Evolutionary conservation across 2,329 filamentous ascomycete genomes (phyloP), one percentile per base, ranked within the genome.

Genomic region (Didymosphaeria variabile): DNA sequence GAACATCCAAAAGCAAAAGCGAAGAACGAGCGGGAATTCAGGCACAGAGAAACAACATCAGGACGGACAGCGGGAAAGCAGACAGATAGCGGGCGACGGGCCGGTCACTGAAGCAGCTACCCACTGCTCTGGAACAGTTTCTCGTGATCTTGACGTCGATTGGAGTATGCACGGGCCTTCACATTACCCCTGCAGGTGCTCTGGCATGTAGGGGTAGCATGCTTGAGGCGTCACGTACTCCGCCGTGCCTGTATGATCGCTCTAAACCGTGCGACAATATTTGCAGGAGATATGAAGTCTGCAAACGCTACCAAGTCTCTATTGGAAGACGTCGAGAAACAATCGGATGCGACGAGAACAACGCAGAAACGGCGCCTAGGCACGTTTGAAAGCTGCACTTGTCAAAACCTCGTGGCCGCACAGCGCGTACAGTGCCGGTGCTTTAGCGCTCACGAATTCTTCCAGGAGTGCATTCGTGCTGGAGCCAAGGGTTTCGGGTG

Each of bases 261-360:
- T 64, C 62, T 62, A 56, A 58, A 58, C 55, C 61, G 63, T 68
- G 69, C 66, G 67, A 71, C 66, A 57, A 60, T 52, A 61, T 67
- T 65, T 64, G 62, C 68, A 66, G 68, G 56, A 57, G 61, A 59
- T 62, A 44, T 65, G 34, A 49, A 50, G 56, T 58, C 50, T 45
- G 49, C 34, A 50, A 56, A 49, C 55, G 31, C 19, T 42, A 5
- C 32, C 46, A 29, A n/a, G 45, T 21, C 36, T 12, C 32, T 34
- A 63, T 62, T 65, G 62, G 58, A 32, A 44, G n/a, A 36, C 13
- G 34, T 23, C 17, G 44, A 26, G 51, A 65, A 62, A 63, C 58
- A 34, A 40, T 26, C 21, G 36, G 21, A 12, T 46, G 17, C 32
- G n/a, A 4, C 15, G 17, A 10, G 36, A 53, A 49, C 45, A 26